Percentiles rank a stretch among this genome's conserved stretches.
phyloP scores from a whole-genome alignment of 345 rosid species.

The Eucalyptus victrix region DNA sequence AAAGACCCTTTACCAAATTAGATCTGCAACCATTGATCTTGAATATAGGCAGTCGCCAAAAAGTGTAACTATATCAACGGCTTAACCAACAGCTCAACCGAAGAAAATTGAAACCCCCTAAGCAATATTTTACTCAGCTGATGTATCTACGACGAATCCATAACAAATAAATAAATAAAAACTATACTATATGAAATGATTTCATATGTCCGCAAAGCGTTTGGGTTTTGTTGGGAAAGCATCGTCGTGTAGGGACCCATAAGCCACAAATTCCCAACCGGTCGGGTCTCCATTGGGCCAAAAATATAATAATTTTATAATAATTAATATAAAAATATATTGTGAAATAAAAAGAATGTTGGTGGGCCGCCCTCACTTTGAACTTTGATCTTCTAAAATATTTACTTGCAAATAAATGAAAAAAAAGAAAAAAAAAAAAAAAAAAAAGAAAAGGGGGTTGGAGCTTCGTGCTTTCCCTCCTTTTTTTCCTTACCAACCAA shows the following conservation, averaged over 20 bases:
- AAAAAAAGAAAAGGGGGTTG: not conserved
- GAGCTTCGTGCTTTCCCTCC: not conserved
- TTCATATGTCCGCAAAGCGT: not conserved
- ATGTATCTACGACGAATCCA: not conserved
- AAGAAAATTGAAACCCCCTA: not conserved
- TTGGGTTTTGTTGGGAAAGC: not conserved
- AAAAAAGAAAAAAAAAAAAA: accelerated
- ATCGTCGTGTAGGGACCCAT: not conserved
- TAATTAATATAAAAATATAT: not conserved
- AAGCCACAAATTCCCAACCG: not conserved
- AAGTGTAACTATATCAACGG: not conserved
- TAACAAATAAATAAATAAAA: not conserved
- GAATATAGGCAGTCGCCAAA: not conserved
- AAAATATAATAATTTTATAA: not conserved
- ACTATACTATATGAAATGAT: not conserved
- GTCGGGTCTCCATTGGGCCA: not conserved
- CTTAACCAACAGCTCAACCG: not conserved
- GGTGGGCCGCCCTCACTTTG: not conserved
- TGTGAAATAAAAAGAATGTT: not conserved
- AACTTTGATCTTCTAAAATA: not conserved
- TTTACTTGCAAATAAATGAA: not conserved
- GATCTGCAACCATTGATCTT: not conserved
- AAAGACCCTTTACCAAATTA: not conserved
- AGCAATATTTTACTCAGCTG: not conserved
- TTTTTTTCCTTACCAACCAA: not conserved